Conservation (phyloP, 108 stramenopile genomes). For the Pseudonitzschia multiseries region DNA sequence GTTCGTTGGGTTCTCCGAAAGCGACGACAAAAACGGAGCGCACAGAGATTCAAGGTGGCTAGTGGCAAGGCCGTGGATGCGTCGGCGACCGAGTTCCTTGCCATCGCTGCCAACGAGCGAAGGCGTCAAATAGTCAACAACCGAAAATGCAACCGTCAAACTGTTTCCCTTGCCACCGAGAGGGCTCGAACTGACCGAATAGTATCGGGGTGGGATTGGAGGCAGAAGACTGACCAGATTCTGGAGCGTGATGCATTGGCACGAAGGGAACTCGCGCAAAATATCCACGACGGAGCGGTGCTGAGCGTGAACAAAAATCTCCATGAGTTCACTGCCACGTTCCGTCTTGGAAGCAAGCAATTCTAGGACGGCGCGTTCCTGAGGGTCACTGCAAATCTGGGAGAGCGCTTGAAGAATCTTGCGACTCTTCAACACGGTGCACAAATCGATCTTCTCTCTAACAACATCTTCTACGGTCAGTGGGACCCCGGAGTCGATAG, state of each 20-base stretch:
- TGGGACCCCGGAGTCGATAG: constrained; percentile 51
- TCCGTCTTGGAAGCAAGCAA: constrained; percentile 51
- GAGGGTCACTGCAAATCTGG: constrained; percentile 58
- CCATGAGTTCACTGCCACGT: constrained; percentile 41
- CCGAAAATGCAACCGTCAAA: constrained; percentile 86
- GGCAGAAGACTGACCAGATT: constrained; percentile 72
- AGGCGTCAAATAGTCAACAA: constrained; percentile 86
- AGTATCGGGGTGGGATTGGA: constrained; percentile 85
- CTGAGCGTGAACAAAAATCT: constrained; percentile 68
- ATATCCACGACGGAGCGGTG: constrained; percentile 75
- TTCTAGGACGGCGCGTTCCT: constrained; percentile 53
- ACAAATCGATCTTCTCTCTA: constrained; percentile 67
- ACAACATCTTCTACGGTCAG: constrained; percentile 66
- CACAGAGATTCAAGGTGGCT: constrained; percentile 70
- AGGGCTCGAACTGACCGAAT: constrained; percentile 91
- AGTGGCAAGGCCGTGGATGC: constrained; percentile 79
- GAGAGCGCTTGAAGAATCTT: constrained; percentile 53
- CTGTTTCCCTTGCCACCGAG: constrained; percentile 32
- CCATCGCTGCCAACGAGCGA: constrained; percentile 34
- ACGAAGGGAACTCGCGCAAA: constrained; percentile 86
- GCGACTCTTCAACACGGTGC: constrained; percentile 67
- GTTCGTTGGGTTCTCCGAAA: background rate
- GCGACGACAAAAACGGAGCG: constrained; percentile 50
- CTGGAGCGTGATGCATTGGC: constrained; percentile 66
- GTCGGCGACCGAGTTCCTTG: constrained; percentile 44